Evolutionary conservation across 345 rosid species (phyloP).

Genomic region (Mallotus nudiflorus): DNA sequence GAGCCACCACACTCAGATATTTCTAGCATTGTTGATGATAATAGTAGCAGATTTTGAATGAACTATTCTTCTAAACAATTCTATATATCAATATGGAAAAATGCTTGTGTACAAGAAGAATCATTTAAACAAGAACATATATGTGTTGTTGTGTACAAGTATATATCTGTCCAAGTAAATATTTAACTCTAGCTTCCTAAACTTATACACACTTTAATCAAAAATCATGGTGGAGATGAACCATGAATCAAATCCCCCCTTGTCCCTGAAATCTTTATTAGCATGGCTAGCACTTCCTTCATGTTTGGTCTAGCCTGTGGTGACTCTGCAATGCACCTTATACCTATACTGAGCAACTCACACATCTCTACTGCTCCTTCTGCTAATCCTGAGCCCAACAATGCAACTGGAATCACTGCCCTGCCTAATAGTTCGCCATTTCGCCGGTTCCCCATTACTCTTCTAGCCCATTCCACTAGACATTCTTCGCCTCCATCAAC

Average conservation of each 20-base stretch:
- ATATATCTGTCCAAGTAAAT: not conserved
- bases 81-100: not conserved
- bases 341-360: constrained; percentile 60
- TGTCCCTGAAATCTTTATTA: constrained; percentile 43
- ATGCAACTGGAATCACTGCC: constrained; percentile 39
- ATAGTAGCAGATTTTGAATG: not conserved
- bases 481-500: constrained; percentile 95
- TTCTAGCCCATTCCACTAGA: constrained; percentile 76
- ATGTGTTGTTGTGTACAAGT: constrained; percentile 8
- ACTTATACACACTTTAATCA: constrained; percentile 18
- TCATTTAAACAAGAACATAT: constrained; percentile 8
- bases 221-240: constrained; percentile 34
- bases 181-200: not conserved
- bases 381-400: constrained; percentile 63
- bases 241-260: constrained; percentile 35
- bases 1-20: too few species aligned
- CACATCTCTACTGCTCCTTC: constrained; percentile 67
- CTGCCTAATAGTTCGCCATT: constrained; percentile 30
- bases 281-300: constrained; percentile 75
- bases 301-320: constrained; percentile 89
- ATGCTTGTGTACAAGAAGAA: constrained; percentile 15
- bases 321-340: constrained; percentile 69
- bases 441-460: constrained; percentile 53
- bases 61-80: not conserved
- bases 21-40: too few species aligned